Base-by-base conservation (phyloP, 2,329 filamentous ascomycete species). In the Westerdykella aurantiaca region DNA sequence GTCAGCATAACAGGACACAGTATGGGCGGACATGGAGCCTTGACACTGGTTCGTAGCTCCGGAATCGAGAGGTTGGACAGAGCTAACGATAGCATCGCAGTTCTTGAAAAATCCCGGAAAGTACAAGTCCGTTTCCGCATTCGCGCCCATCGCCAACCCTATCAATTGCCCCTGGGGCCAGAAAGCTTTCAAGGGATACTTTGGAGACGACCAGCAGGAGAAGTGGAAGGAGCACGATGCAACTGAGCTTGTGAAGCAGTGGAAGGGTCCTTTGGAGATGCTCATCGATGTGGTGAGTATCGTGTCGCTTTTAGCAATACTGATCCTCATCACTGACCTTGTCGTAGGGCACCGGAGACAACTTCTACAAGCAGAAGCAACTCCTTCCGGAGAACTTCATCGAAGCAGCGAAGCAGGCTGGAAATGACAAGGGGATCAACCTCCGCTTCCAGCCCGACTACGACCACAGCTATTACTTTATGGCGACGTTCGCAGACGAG, bases 391-490 rank as follows among this genome's bases (percentile, higher is more conserved):
- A 98, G 77, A 97, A 97, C 69, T 82, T 98, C 42, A 80, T 85
- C 53, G 78, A 81, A 58, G 90, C 86, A 11, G 88, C 83, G 46
- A 83, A 87, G 71, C 82, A 85, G 53, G 79, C 81, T 21, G 88
- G 88, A 16, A 76, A 88, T 41, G 72, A 75, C 48, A 75, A 80
- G 46, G 86, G 85, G 9, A 72, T 96, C 50, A 80, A 80, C 42
- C 71, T 97, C 51, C 80, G 91, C 60, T 93, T 91, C 74, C 91
- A 95, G 66, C 77, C 85, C 50, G 89, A 83, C 49, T 97, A 98
- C 64, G 93, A 98, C 68, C 93, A 98, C 72, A 95, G 88, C 50
- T 98, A 98, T 73, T 98, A 82, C 71, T 96, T 95, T 70, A 94
- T 98, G 75, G 84, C 90, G 31, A 82, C 82, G 13, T 98, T 98